Base-by-base conservation (phyloP, 306 rosid species). In the Potentilla sterilis region DNA sequence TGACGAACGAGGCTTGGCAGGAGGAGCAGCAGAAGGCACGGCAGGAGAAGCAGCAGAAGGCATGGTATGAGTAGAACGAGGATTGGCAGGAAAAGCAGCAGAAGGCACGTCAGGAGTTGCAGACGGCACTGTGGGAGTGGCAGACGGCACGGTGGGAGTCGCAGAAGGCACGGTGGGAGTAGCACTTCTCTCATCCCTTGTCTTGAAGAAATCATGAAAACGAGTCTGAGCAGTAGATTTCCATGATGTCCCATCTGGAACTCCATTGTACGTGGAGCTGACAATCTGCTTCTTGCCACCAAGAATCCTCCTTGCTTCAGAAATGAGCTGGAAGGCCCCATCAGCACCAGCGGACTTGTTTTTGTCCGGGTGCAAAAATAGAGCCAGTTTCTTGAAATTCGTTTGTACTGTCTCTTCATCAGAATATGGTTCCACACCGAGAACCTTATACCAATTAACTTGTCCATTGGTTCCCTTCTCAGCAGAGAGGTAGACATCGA, bases 331-430 rank as follows among this genome's bases (percentile, higher is more conserved):
- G 86, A 92, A 94, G 49, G 98, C 98, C 55, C 86, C 93, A 18
- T 83, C 88, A 1, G 95, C 96, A 37, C 97, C 98, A 8, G 81
- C 81, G 3, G 98, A 88, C 79, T 88, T 89, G 78, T 94, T 94
- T 84, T 83, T 88, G 51, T 90, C 97, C 6, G 96, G 98, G 74
- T 92, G 96, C 73, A 91, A 82, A 68, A 43, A 14, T 43, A 86
- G 85, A 70, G 92, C 93, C 75, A 90, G 75, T 73, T 80, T 86
- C 82, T 83, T 83, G 67, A 82, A 94, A 15, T 69, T 78, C 63
- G 75, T 88, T 66, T 91, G 88, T 75, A 92, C 86, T 55, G 88
- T 87, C 76, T 79, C 84, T 7, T 81, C 88, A 80, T 90, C 82
- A 43, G 91, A 90, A 65, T 32, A 57, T 4, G 90, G 92, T 40